Base-by-base conservation (phyloP, 805 yeast genomes). In the Starmerella stigmatis region DNA sequence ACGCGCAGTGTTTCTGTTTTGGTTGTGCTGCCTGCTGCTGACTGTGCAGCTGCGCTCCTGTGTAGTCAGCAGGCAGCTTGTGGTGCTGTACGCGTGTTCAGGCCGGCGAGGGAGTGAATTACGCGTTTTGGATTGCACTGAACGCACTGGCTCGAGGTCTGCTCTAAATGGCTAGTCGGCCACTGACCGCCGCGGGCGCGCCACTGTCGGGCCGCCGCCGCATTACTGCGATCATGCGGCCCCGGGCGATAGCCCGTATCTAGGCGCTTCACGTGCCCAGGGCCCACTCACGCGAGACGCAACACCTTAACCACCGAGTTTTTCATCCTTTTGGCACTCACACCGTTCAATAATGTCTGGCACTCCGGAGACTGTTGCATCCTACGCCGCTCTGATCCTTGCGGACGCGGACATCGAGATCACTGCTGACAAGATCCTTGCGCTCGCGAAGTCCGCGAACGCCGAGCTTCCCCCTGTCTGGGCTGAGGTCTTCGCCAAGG, bases 311-410 rank as follows among this genome's bases (percentile, higher is more conserved):
- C 7, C 40, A 36, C 28, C 17, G 30, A 36, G 30, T 36, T 36
- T 36, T 36, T 36, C 40, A 36, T 30, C 40, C n/a, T n/a, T 36
- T 25, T 36, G 30, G 22, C 11, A 23, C 15, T 30, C 32, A 31
- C 30, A 32, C 44, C 35, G 26, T 36, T 43, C 43, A 43, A 69
- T 60, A 69, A 85, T 85, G 94, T 82, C 94, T 70, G 41, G 27
- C 13, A 65, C 76, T 64, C 55, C 64, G 52, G 94, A 86, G 77
- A 79, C 94, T 66, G 76, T 86, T 67, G 82, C 84, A 66, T 83
- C 94, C 61, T 85, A 84, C 83, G 94, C 95, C 70, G 86, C 94
- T 61, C 78, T 85, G 69, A 84, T 85, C 73, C 77, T 86, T 69
- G 92, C 94, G 60, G 95, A 85, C 68, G 82, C 94, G 65, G 94